Base-by-base conservation (phyloP, 2,329 filamentous ascomycete genomes). In the Cordyceps fumosorosea region DNA sequence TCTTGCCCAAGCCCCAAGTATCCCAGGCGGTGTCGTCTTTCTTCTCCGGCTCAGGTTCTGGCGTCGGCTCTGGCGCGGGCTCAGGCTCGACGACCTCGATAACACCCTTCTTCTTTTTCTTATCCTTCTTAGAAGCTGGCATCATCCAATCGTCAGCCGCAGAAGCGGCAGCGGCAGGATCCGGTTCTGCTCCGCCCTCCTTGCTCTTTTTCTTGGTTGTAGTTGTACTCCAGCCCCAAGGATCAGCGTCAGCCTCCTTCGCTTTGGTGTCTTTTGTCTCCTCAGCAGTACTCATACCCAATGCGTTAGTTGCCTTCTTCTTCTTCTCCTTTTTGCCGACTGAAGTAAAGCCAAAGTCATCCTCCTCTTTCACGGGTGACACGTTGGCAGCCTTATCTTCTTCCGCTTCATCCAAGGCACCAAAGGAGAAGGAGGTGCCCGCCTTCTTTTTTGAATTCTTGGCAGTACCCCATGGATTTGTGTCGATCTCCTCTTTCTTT, bases 391-490 rank as follows among this genome's bases (percentile, higher is more conserved):
- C 62, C 56, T 75, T 75, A 29, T 76, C 76, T 50, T 77, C 76
- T 50, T 77, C 67, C 20, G 66, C 56, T 55, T 75, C 74, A 60
- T 76, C 80, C 24, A 80, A 68, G n/a, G 72, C 68, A 24, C 79
- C 80, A 64, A 85, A 84, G n/a, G 75, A 72, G 62, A 82, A 76
- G 5, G 70, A 72, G 1, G 74, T 70, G 56, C 76, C 79, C 37
- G 68, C 75, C 70, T 81, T 81, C 67, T 81, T 84, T 70, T 82
- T 84, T 64, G 83, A 84, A 6, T 73, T 68, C 14, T 72, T 71
- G 60, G 78, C 74, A 64, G 76, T 66, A 66, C 75, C 75, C 84
- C 83, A 85, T 16, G 82, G 76, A 64, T 81, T 84, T 29, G 71
- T 71, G 20, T 78, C 78, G 18, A 73, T 68, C 14, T 78, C 74